Evolutionary conservation across 1,284 basidiomycete species (phyloP).

Genomic region (Calocybe gambosa): DNA sequence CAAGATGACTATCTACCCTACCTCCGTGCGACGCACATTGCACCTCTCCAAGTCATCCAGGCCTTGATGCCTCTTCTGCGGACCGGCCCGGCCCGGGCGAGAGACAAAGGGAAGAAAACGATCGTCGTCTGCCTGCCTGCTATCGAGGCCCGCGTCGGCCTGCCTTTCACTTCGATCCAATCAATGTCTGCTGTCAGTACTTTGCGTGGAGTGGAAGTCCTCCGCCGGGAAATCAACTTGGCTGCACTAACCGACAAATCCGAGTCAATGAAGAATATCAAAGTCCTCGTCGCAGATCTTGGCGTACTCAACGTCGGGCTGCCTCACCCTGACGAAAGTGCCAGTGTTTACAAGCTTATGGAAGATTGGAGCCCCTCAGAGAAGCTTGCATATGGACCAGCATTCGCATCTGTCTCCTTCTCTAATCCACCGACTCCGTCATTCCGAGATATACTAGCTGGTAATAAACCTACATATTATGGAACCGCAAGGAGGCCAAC

Average conservation of each 20-base stretch:
- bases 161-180: constrained; percentile 61
- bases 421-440: constrained; percentile 25
- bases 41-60: constrained; percentile 69
- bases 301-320: constrained; percentile 46
- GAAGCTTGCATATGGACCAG: constrained; percentile 60
- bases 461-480: constrained; percentile 22
- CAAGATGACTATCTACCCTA: constrained; percentile 59
- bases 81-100: constrained; percentile 45
- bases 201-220: constrained; percentile 60
- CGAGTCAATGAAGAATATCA: constrained; percentile 54
- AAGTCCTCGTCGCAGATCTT: constrained; percentile 61
- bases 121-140: constrained; percentile 69
- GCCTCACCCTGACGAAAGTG: constrained; percentile 13
- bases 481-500: constrained; percentile 44
- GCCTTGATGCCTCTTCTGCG: constrained; percentile 70
- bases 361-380: constrained; percentile 67
- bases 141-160: constrained; percentile 60
- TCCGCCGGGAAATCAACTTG: constrained; percentile 62
- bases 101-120: constrained; percentile 49
- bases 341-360: constrained; percentile 43
- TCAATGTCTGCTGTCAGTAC: constrained; percentile 71
- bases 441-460: constrained; percentile 23
- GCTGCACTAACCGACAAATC: constrained; percentile 45
- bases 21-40: constrained; percentile 65
- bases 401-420: constrained; percentile 49